Evolutionary conservation across 2,329 filamentous ascomycete species (phyloP), one percentile per base, ranked within the genome.

Genomic region (Beauveria sp.): DNA sequence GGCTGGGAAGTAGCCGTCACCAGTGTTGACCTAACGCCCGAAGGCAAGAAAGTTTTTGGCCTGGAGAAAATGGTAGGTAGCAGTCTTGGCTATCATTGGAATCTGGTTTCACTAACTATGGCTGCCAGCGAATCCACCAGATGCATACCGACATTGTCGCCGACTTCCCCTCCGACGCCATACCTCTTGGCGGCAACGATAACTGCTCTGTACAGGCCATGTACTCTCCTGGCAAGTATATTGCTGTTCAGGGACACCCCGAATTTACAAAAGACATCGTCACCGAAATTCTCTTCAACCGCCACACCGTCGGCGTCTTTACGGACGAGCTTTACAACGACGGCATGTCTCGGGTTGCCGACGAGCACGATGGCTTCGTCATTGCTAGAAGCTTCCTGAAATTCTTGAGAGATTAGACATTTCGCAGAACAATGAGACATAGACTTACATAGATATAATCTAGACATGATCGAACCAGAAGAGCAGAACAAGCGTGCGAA

Each of bases 1-100:
- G 91, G 90, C 2, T 96, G 91, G 92, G 92, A 96, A 75, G 77
- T 90, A n/a, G 85, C 88, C 55, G 91, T 94, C 3, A 83, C 83
- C 26, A 81, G 86, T 30, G 79, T 93, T 46, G 73, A 85, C 62
- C 77, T 96, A 70, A 90, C 86, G 5, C 77, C 81, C 26, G 82
- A 83, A 69, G 92, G 91, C 5, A 87, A 85, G 73, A 80, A 87
- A 65, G 63, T 96, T 1, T 92, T 96, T 71, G 84, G 85, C 9
- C 72, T 82, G 64, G 83, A 91, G 28, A 83, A 80, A 44, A 70
- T 84, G 73, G 81, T 83, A 65, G 61, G 74, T 48, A 26, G 12
- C 28, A n/a, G 9, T 14, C 2, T 12, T 8, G 2, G 3, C 5
- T 10, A 2, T 6, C 5, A 4, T 41, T 5, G 12, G 8, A 5